Evolutionary conservation across 345 rosid species (phyloP).

Genomic region (Eucalyptus tenuipes): DNA sequence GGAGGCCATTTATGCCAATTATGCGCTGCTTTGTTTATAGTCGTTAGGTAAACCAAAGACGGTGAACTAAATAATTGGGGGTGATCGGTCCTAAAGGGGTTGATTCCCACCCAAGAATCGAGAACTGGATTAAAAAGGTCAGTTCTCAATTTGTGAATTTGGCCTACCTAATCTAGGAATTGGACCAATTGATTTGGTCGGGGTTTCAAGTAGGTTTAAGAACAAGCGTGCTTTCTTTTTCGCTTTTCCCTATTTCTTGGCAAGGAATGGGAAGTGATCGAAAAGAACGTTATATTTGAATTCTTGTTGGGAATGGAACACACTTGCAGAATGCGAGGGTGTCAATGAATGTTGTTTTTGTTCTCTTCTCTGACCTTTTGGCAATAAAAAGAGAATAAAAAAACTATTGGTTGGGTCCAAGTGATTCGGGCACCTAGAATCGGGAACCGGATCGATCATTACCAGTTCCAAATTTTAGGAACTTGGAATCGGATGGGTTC

Average conservation of each 20-base stretch:
- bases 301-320: not conserved
- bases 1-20: not conserved
- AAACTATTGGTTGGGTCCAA: fast-evolving
- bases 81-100: fast-evolving
- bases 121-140: not conserved
- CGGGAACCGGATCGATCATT: fast-evolving
- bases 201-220: not conserved
- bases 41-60: fast-evolving
- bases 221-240: not conserved
- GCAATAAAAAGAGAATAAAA: not conserved
- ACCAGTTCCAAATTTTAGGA: not conserved
- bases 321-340: not conserved
- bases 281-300: not conserved
- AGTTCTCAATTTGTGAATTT: not conserved
- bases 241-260: not conserved
- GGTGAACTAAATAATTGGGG: fast-evolving
- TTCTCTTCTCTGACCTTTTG: not conserved
- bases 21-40: fast-evolving
- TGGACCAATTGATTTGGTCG: too few species aligned
- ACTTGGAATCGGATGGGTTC: fast-evolving
- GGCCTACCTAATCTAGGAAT: too few species aligned
- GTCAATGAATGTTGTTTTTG: not conserved
- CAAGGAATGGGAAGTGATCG: not conserved
- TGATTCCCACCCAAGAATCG: fast-evolving
- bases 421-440: fast-evolving